These are phyloP conservation scores for Puccinellia tenuiflora DNA, from an alignment of 176 grass and related monocot genomes.

Conservation along the genomic window DNA sequence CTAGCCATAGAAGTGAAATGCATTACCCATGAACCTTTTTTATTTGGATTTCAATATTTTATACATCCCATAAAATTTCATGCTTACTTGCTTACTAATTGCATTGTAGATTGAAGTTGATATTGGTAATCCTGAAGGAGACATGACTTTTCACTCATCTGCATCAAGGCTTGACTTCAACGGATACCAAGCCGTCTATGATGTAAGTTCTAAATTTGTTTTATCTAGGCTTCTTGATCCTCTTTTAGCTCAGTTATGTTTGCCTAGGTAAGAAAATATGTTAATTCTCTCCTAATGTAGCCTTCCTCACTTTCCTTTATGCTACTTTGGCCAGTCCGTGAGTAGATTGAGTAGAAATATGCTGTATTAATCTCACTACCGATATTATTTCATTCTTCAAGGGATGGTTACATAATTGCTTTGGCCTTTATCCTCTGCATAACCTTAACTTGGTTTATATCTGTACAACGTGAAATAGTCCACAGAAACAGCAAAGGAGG, in stretches of 20 bases:
- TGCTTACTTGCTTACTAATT: slow-evolving; percentile 25
- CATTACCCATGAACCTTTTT: not conserved
- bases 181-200: slow-evolving; percentile 74
- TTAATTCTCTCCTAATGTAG: not conserved
- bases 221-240: slow-evolving; percentile 13
- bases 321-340: not conserved
- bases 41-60: not conserved
- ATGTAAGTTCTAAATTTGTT: slow-evolving; percentile 40
- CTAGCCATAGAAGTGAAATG: not conserved
- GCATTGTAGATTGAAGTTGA: slow-evolving; percentile 80
- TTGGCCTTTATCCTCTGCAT: slow-evolving; percentile 11
- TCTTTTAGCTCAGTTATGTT: not conserved
- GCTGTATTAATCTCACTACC: not conserved
- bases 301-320: not conserved
- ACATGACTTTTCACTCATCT: slow-evolving; percentile 52
- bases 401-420: not conserved
- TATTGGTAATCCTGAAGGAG: slow-evolving; percentile 56
- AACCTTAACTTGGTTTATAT: slow-evolving; percentile 4
- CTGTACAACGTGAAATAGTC: not conserved
- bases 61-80: not conserved
- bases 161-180: slow-evolving; percentile 73
- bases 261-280: slow-evolving; percentile 9
- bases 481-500: not conserved
- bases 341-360: not conserved
- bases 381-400: slow-evolving; percentile 8